These are phyloP conservation scores for Phytophthora nicotianae DNA, from an alignment of 352 stramenopile genomes.

Conservation along the genomic window DNA sequence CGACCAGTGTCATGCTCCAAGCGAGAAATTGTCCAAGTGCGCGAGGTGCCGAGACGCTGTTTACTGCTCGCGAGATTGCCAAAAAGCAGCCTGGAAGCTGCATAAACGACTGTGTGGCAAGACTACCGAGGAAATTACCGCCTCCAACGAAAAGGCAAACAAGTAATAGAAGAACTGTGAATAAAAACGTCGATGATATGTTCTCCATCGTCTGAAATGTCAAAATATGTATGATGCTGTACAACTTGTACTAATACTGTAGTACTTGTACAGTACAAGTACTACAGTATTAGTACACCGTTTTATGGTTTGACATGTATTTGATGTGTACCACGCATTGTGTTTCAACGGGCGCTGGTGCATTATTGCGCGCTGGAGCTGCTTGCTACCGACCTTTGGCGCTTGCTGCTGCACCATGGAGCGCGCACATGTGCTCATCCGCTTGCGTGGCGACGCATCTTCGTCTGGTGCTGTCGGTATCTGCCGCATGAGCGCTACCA, in stretches of 20 bases:
- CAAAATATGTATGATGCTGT: too few species aligned
- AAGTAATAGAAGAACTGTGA: constrained; percentile 4
- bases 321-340: constrained; percentile 8
- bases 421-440: constrained; percentile 65
- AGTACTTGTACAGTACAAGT: background rate
- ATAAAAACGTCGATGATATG: too few species aligned
- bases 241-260: background rate
- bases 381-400: constrained; percentile 10
- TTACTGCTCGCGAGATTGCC: constrained; percentile 87
- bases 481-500: constrained; percentile 60
- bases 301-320: background rate
- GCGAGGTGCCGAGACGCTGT: constrained; percentile 66
- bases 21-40: constrained; percentile 65
- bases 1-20: constrained; percentile 60
- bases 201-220: too few species aligned
- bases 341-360: constrained; percentile 5
- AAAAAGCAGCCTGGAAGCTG: constrained; percentile 77
- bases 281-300: too few species aligned
- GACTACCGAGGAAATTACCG: constrained; percentile 48
- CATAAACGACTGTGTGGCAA: constrained; percentile 81
- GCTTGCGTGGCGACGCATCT: constrained; percentile 31
- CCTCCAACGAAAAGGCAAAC: background rate
- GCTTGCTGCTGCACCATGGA: constrained; percentile 37
- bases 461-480: constrained; percentile 33
- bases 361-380: background rate